Evolutionary conservation across 1,139 yeast genomes (phyloP).

Genomic region (Hyphopichia buzzinii): DNA sequence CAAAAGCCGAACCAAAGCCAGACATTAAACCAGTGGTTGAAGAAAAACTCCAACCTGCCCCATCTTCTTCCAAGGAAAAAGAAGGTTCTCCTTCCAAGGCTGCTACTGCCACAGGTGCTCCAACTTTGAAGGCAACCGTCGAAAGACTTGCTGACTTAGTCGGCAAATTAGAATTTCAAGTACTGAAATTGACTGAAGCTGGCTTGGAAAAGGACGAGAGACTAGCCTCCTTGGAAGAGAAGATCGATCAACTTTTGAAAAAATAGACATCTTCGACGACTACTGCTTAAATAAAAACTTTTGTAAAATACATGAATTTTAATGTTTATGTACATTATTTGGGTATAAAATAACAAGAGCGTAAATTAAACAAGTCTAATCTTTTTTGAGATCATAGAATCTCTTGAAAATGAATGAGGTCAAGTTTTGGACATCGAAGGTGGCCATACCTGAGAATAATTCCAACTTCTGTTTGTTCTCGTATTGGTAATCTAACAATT

Average conservation of each 20-base stretch:
- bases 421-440: slow-evolving; percentile 63
- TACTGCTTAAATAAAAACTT: too few species aligned
- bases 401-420: slow-evolving; percentile 68
- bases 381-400: slow-evolving; percentile 54
- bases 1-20: slow-evolving; percentile 13
- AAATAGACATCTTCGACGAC: slow-evolving; percentile 1
- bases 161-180: slow-evolving; percentile 52
- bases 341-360: background rate
- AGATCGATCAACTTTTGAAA: slow-evolving; percentile 38
- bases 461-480: slow-evolving; percentile 50
- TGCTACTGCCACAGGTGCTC: slow-evolving; percentile 37
- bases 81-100: slow-evolving; percentile 19
- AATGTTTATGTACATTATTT: background rate
- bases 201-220: slow-evolving; percentile 64
- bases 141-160: slow-evolving; percentile 62
- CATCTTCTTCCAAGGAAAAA: slow-evolving; percentile 10
- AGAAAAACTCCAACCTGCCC: slow-evolving; percentile 7
- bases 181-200: slow-evolving; percentile 49
- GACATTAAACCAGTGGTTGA: slow-evolving; percentile 10
- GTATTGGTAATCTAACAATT: slow-evolving; percentile 66
- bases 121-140: slow-evolving; percentile 67
- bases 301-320: background rate
- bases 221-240: slow-evolving; percentile 43
- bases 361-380: too few species aligned
- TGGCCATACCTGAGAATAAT: slow-evolving; percentile 64